A percentile compares a stretch with the other conserved stretches of the same genome.
phyloP scores from a whole-genome alignment of 495 filamentous ascomycete genomes.

The Mycothermus thermophilus region DNA sequence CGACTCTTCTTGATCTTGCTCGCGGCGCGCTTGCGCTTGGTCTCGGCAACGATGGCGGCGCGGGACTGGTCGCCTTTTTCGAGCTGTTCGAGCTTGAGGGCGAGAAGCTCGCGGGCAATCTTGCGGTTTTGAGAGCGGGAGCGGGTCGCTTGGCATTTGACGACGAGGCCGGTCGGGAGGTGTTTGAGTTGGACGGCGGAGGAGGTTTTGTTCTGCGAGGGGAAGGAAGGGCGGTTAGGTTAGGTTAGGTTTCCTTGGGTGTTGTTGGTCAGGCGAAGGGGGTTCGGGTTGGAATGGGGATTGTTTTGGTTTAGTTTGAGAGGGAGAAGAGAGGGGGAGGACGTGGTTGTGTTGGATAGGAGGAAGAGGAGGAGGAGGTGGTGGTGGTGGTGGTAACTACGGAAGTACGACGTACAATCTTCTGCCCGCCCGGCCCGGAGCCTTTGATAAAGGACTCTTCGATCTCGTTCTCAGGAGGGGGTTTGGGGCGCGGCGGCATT shows the following conservation, averaged over 20 bases:
- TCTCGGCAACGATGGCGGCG: slow-evolving; percentile 23
- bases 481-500: slow-evolving; percentile 60
- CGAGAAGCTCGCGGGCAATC: slow-evolving; percentile 65
- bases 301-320: no score
- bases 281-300: no score
- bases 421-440: slow-evolving; percentile 87
- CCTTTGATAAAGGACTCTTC: slow-evolving; percentile 80
- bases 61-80: slow-evolving; percentile 36
- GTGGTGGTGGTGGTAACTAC: no score
- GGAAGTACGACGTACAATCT: no score
- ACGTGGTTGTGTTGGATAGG: no score
- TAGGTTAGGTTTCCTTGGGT: not conserved
- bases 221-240: not conserved
- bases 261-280: not conserved
- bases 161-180: slow-evolving; percentile 71
- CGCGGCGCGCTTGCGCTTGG: slow-evolving; percentile 33
- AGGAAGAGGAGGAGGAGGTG: slow-evolving; percentile 4
- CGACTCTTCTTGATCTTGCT: slow-evolving; percentile 37
- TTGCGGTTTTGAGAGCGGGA: slow-evolving; percentile 80
- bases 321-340: not conserved
- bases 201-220: slow-evolving; percentile 75
- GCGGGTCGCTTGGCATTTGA: slow-evolving; percentile 86
- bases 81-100: slow-evolving; percentile 58
- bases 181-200: slow-evolving; percentile 92
- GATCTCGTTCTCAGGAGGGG: slow-evolving; percentile 61